Conservation (phyloP, 768 basidiomycete species). For the Phylloporus arenicola region DNA sequence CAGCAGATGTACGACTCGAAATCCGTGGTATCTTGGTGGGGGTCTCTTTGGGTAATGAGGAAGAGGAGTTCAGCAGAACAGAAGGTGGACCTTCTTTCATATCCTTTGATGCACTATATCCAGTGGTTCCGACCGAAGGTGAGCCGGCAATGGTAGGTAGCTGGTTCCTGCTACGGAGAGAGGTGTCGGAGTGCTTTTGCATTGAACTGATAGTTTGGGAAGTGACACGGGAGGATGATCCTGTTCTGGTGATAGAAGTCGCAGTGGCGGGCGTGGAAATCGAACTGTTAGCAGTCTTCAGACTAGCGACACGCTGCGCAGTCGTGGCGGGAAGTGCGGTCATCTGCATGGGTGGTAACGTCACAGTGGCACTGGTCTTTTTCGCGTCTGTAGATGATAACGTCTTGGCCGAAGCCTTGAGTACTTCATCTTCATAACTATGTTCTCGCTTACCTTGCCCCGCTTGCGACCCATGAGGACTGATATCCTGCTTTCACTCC, state of each 20-base stretch:
- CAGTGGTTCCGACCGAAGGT: slow-evolving; percentile 73
- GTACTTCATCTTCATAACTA: slow-evolving; percentile 1
- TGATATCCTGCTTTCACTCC: slow-evolving; percentile 87
- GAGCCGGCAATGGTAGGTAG: slow-evolving; percentile 92
- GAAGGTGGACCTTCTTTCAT: slow-evolving; percentile 51
- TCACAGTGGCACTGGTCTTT: slow-evolving; percentile 63
- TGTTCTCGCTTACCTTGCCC: slow-evolving; percentile 67
- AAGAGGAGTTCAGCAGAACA: slow-evolving; percentile 47
- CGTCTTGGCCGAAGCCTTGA: slow-evolving; percentile 46
- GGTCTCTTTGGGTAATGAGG: slow-evolving; percentile 67
- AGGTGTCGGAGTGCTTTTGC: slow-evolving; percentile 82
- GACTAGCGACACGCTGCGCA: slow-evolving; percentile 77
- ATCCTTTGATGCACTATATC: slow-evolving; percentile 49
- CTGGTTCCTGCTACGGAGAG: slow-evolving; percentile 67
- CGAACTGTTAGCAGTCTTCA: slow-evolving; percentile 53
- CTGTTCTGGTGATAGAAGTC: slow-evolving; percentile 36
- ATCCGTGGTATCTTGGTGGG: slow-evolving; percentile 93
- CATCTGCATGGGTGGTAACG: slow-evolving; percentile 88
- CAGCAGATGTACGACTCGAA: slow-evolving; percentile 75
- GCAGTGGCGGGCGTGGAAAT: slow-evolving; percentile 39
- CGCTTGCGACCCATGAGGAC: slow-evolving; percentile 83
- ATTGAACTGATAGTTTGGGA: slow-evolving; percentile 81
- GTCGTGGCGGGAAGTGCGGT: slow-evolving; percentile 76
- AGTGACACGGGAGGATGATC: slow-evolving; percentile 59
- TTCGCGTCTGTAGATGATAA: slow-evolving; percentile 77